Conservation (phyloP, 139 green algal genomes). For the Chlamydomonas asymmetrica region DNA sequence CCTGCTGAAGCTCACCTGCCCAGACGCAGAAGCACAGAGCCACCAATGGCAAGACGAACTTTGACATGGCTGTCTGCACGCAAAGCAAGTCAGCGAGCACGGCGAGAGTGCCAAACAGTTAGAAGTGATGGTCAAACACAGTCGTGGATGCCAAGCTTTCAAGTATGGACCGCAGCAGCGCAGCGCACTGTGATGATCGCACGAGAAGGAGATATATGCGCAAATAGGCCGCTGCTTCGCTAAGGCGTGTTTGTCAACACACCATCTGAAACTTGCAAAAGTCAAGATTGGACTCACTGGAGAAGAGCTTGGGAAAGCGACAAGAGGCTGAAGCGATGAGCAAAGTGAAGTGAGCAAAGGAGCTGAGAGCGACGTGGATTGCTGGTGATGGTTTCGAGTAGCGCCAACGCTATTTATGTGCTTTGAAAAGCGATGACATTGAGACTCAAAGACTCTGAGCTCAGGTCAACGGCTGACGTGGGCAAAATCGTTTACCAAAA, state of each 20-base stretch:
- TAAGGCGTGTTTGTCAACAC: not conserved
- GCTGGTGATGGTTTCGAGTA: no score
- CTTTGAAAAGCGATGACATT: no score
- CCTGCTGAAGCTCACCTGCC: not conserved
- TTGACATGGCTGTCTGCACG: no score
- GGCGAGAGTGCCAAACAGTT: slow-evolving; percentile 7
- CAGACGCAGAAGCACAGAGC: slow-evolving; percentile 25
- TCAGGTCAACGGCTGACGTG: no score
- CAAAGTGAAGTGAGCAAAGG: no score
- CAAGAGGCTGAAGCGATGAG: no score
- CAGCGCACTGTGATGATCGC: not conserved
- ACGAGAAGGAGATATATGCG: not conserved
- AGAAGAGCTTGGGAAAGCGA: not conserved
- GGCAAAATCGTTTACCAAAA: no score
- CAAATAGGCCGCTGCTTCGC: not conserved
- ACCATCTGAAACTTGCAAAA: not conserved
- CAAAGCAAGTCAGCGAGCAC: no score
- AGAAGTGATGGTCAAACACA: not conserved
- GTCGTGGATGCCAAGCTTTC: not conserved
- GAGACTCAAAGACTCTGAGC: no score
- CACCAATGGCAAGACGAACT: slow-evolving; percentile 9
- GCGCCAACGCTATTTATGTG: no score
- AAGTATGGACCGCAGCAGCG: not conserved
- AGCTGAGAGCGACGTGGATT: no score
- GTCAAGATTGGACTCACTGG: not conserved